Evolutionary conservation across 2,329 filamentous ascomycete genomes (phyloP).

Genomic region (Fusarium sp.): DNA sequence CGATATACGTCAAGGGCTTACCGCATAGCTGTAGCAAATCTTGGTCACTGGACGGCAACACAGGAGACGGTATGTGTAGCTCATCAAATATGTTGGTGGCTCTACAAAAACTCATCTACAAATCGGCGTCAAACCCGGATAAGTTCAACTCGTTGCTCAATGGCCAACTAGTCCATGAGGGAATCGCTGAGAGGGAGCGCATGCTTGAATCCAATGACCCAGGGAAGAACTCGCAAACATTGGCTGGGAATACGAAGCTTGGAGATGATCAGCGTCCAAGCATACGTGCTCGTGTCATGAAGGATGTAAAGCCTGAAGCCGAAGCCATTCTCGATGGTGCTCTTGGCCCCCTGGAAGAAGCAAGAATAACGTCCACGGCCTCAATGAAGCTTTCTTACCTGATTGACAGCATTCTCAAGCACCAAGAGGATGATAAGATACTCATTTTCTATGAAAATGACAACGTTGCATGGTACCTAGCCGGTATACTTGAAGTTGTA

Average conservation of each 20-base stretch:
- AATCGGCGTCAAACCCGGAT: constrained; percentile 57
- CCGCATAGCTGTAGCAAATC: constrained; percentile 68
- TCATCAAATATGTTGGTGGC: constrained; percentile 63
- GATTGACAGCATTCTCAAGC: constrained; percentile 75
- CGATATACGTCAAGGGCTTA: constrained; percentile 76
- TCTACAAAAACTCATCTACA: constrained; percentile 65
- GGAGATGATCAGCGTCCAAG: constrained; percentile 55
- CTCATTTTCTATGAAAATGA: constrained; percentile 93
- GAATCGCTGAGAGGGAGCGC: constrained; percentile 53
- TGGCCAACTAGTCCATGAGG: constrained; percentile 58
- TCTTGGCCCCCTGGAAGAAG: constrained; percentile 65
- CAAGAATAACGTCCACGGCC: constrained; percentile 79
- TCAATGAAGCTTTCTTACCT: constrained; percentile 92
- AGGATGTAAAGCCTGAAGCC: constrained; percentile 40
- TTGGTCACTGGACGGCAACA: constrained; percentile 74
- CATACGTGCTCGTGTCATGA: constrained; percentile 49
- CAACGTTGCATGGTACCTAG: constrained; percentile 87
- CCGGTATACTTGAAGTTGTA: constrained; percentile 81
- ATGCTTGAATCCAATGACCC: constrained; percentile 40
- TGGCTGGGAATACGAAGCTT: constrained; percentile 59
- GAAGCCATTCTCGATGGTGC: constrained; percentile 41
- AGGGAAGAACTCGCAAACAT: constrained; percentile 41
- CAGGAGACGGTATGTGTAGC: constrained; percentile 64
- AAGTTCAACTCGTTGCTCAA: constrained; percentile 63
- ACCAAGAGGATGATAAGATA: constrained; percentile 83